These are phyloP conservation scores for Aspergillus ochraceoroseus DNA, from an alignment of 2,329 filamentous ascomycete genomes.

Conservation along the genomic window DNA sequence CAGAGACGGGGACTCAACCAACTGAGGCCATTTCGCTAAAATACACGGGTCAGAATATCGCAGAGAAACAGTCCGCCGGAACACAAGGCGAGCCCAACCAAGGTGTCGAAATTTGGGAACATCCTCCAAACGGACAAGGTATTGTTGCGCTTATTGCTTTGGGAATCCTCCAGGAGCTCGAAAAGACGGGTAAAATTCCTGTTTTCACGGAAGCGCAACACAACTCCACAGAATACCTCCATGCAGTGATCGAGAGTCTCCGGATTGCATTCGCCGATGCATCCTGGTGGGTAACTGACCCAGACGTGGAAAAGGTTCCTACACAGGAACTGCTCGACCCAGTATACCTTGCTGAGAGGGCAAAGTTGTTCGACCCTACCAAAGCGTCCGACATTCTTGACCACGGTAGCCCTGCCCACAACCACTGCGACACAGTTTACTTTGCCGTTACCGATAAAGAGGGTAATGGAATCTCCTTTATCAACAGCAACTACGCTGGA, in stretches of 20 bases:
- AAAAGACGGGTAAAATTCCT: slow-evolving; percentile 68
- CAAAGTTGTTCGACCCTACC: slow-evolving; percentile 56
- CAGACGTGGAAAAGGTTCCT: slow-evolving; percentile 66
- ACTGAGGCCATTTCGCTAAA: slow-evolving; percentile 79
- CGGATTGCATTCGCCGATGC: slow-evolving; percentile 87
- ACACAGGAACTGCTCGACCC: slow-evolving; percentile 63
- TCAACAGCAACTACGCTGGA: slow-evolving; percentile 89
- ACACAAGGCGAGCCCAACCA: slow-evolving; percentile 42
- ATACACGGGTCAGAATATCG: slow-evolving; percentile 63
- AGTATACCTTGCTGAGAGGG: slow-evolving; percentile 68
- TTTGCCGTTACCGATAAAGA: slow-evolving; percentile 75
- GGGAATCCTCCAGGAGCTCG: slow-evolving; percentile 82
- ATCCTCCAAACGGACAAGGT: slow-evolving; percentile 93
- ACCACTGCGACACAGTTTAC: slow-evolving; percentile 89
- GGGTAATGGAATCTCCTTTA: slow-evolving; percentile 92
- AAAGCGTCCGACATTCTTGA: slow-evolving; percentile 51
- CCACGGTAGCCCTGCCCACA: slow-evolving; percentile 78
- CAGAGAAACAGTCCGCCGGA: slow-evolving; percentile 43
- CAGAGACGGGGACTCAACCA: slow-evolving; percentile 67
- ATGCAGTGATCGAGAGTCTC: slow-evolving; percentile 81
- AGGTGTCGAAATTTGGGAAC: slow-evolving; percentile 82
- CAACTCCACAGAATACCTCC: slow-evolving; percentile 75
- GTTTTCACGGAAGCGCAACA: slow-evolving; percentile 66
- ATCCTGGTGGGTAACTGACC: slow-evolving; percentile 85
- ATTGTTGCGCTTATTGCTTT: slow-evolving; percentile 92